Percentiles rank a stretch among this genome's conserved stretches.
These are phyloP conservation scores for Pseudoturritis turrita DNA, from an alignment of 345 rosid species.

Conservation along the genomic window DNA sequence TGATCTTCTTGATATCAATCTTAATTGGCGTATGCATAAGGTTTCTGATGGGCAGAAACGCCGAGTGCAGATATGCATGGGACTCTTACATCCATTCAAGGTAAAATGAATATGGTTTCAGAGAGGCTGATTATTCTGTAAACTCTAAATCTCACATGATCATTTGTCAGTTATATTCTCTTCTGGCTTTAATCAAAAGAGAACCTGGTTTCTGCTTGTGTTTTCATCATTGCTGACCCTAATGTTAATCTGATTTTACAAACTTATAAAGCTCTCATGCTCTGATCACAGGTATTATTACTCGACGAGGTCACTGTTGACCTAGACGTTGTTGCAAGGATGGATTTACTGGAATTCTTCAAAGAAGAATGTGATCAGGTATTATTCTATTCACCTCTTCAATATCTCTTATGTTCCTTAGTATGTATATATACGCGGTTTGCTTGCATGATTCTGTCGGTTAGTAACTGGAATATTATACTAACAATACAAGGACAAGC, in stretches of 20 bases:
- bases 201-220: background rate
- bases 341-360: conserved; percentile 80
- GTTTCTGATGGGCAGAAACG: conserved; percentile 98
- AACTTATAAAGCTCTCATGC: background rate
- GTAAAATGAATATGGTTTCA: conserved; percentile 22
- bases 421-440: background rate
- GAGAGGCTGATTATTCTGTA: background rate
- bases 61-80: conserved; percentile 97
- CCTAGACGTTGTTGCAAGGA: conserved; percentile 79
- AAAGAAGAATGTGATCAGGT: conserved; percentile 84
- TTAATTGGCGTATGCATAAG: conserved; percentile 98
- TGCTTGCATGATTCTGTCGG: background rate
- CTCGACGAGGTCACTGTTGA: conserved; percentile 90
- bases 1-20: conserved; percentile 90
- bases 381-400: background rate
- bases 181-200: background rate
- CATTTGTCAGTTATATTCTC: conserved; percentile 2
- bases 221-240: background rate
- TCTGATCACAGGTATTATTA: conserved; percentile 58
- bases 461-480: background rate
- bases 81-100: conserved; percentile 92
- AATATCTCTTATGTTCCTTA: background rate
- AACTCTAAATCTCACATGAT: background rate
- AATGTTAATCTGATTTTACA: background rate
- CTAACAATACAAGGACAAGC: background rate